Conservation (phyloP, 2,329 filamentous ascomycete genomes). For the Penicillium palitans region DNA sequence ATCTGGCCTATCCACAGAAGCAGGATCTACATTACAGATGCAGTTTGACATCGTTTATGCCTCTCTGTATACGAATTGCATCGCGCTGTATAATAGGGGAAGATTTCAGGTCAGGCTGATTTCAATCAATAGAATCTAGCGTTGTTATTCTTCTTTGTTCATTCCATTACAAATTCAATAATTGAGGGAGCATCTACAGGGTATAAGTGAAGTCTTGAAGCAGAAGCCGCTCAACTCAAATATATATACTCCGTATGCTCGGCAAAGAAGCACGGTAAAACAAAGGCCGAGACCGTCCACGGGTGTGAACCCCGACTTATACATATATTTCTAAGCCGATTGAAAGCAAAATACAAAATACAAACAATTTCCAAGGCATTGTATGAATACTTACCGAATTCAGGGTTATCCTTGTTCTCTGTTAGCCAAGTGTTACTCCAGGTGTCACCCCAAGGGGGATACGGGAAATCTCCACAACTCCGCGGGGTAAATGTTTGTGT, state of each 20-base stretch:
- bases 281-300: no score
- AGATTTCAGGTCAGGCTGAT: background rate
- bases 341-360: background rate
- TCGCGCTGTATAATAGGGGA: background rate
- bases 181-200: background rate
- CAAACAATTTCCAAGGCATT: background rate
- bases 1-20: background rate
- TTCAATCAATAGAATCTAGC: background rate
- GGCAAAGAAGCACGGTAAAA: background rate
- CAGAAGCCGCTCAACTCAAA: background rate
- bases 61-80: background rate
- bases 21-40: background rate
- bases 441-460: background rate
- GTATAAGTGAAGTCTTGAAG: no score
- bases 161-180: background rate
- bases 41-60: background rate
- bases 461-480: background rate
- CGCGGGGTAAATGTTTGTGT: constrained; percentile 1
- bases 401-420: background rate
- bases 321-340: no score
- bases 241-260: background rate
- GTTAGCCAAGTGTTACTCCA: background rate
- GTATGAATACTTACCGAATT: no score
- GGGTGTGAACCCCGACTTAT: background rate
- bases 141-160: background rate